Evolutionary conservation across 2,329 filamentous ascomycete species (phyloP).

Genomic region (Teratosphaeria epicoccoides): DNA sequence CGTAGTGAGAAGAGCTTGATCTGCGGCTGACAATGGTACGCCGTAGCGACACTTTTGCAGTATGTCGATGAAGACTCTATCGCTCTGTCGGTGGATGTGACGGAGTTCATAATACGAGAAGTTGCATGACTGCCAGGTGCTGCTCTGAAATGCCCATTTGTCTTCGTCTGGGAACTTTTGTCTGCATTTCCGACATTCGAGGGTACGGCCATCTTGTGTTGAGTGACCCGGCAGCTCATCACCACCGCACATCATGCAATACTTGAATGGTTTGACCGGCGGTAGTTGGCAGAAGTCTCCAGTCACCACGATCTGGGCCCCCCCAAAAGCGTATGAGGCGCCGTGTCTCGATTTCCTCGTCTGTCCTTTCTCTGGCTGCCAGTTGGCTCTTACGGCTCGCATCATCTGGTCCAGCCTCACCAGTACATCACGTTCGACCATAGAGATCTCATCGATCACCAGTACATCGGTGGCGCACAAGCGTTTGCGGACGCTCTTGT

Average conservation of each 20-base stretch:
- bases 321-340: slow-evolving; percentile 28
- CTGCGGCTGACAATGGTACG: slow-evolving; percentile 10
- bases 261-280: slow-evolving; percentile 46
- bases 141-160: slow-evolving; percentile 51
- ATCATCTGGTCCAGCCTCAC: slow-evolving; percentile 42
- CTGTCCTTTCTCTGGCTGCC: background rate
- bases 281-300: slow-evolving; percentile 54
- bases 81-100: slow-evolving; percentile 48
- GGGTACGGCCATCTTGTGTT: slow-evolving; percentile 7
- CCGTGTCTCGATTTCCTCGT: background rate
- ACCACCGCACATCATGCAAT: slow-evolving; percentile 41
- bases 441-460: slow-evolving; percentile 56
- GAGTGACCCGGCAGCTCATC: background rate
- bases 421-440: slow-evolving; percentile 49
- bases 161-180: slow-evolving; percentile 37
- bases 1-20: slow-evolving; percentile 36
- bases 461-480: slow-evolving; percentile 42
- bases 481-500: slow-evolving; percentile 27
- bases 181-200: slow-evolving; percentile 2
- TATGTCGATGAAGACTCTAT: slow-evolving; percentile 43
- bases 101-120: slow-evolving; percentile 45
- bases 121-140: slow-evolving; percentile 44
- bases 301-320: slow-evolving; percentile 33
- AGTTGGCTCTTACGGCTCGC: slow-evolving; percentile 27
- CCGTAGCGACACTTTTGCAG: slow-evolving; percentile 42